phyloP scores from a whole-genome alignment of 371 early-diverging fungal species.

The Apophysomyces trapeziformis region DNA sequence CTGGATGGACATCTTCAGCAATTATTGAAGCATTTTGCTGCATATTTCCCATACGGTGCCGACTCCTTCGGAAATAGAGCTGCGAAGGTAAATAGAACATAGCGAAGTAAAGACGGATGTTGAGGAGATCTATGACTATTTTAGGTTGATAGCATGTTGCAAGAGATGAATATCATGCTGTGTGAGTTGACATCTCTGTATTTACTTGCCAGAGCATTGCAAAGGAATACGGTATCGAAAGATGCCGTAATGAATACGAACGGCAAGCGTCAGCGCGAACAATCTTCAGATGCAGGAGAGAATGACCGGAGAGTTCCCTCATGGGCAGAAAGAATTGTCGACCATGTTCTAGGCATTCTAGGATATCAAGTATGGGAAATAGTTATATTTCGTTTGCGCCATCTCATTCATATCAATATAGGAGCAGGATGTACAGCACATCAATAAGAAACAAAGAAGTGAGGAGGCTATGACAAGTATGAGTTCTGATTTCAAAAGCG shows the following conservation, averaged over 20 bases:
- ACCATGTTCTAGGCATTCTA: constrained; percentile 54
- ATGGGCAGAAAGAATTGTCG: constrained; percentile 61
- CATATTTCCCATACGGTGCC: constrained; percentile 77
- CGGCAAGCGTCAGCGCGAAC: constrained; percentile 20
- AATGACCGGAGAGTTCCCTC: constrained; percentile 33
- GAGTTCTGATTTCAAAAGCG: constrained; percentile 49
- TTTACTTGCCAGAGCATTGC: constrained; percentile 46
- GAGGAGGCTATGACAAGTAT: constrained; percentile 13
- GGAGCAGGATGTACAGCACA: constrained; percentile 9
- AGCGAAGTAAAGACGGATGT: not conserved
- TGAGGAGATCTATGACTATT: not conserved
- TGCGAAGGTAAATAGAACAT: constrained; percentile 40
- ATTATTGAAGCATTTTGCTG: constrained; percentile 65
- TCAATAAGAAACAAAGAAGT: not conserved
- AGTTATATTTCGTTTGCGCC: not conserved
- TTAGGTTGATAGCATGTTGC: constrained; percentile 58
- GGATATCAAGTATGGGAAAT: constrained; percentile 35
- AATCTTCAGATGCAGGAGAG: constrained; percentile 21
- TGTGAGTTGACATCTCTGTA: constrained; percentile 72
- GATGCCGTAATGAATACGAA: constrained; percentile 22
- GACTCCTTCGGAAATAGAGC: constrained; percentile 53
- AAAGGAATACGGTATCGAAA: constrained; percentile 10
- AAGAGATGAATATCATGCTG: constrained; percentile 72
- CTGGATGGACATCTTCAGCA: constrained; percentile 53
- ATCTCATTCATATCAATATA: not conserved